A percentile compares a stretch with the other conserved stretches of the same genome.
Evolutionary conservation across 768 basidiomycete species (phyloP).

Genomic region (Pulveroboletus sp.): DNA sequence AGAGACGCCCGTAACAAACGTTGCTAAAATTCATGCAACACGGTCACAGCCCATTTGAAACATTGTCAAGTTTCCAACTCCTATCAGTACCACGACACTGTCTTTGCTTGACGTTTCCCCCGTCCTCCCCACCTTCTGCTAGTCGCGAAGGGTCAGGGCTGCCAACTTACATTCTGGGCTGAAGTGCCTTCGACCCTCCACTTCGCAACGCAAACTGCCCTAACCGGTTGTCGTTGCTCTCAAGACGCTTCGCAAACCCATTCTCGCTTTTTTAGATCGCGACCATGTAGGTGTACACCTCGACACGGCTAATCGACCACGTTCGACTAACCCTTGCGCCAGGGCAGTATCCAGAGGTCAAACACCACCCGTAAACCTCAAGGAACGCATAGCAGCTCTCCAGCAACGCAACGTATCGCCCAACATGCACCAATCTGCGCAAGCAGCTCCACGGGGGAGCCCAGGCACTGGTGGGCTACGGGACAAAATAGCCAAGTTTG

Average conservation of each 20-base stretch:
- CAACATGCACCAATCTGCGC: slow-evolving; percentile 32
- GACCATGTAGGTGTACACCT: slow-evolving; percentile 24
- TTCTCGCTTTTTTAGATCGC: slow-evolving; percentile 1
- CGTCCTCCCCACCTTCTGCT: background rate
- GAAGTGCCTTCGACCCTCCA: slow-evolving; percentile 5
- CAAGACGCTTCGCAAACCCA: slow-evolving; percentile 21
- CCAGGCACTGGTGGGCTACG: slow-evolving; percentile 36
- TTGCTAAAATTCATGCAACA: slow-evolving; percentile 8
- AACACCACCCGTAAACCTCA: slow-evolving; percentile 50
- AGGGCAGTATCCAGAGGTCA: slow-evolving; percentile 28
- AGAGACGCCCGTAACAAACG: slow-evolving; percentile 1
- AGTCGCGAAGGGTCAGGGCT: slow-evolving; percentile 11
- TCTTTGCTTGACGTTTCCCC: slow-evolving; percentile 1
- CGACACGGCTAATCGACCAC: background rate
- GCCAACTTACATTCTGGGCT: slow-evolving; percentile 7
- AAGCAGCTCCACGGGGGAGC: slow-evolving; percentile 28
- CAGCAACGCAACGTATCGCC: slow-evolving; percentile 49
- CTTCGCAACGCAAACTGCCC: slow-evolving; percentile 13
- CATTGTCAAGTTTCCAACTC: background rate
- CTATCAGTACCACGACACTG: background rate
- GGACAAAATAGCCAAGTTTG: slow-evolving; percentile 79
- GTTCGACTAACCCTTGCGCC: slow-evolving; percentile 15
- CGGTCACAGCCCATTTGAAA: background rate
- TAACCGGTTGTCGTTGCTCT: slow-evolving; percentile 19
- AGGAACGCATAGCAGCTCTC: slow-evolving; percentile 79